Evolutionary conservation across 2,329 filamentous ascomycete genomes (phyloP), one percentile per base, ranked within the genome.

Genomic region (Septoria petroselini): DNA sequence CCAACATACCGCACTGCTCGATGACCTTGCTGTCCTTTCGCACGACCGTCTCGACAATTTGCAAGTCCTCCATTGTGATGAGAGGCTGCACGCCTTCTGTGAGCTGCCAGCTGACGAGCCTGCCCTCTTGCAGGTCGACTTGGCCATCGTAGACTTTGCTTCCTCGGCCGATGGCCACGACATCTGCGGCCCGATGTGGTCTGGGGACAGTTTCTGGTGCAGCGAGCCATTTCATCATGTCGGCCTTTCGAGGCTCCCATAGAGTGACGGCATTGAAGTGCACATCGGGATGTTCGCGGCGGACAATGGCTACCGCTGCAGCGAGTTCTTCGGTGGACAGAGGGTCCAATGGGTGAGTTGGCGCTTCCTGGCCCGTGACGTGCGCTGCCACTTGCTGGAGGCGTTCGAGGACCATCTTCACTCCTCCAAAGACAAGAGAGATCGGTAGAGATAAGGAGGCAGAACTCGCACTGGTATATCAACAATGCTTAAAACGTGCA

Each of bases 31-130:
- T 81, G 65, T 95, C 88, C 61, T 82, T 83, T 58, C 90, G 81
- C 52, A 83, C 81, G 38, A 91, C 72, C 49, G 79, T 76, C 70
- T 96, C 91, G 1, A 95, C 90, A 48, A 82, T 77, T 61, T 89
- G 81, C 29, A 95, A 76, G 67, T 95, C 91, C 65, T 95, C 90
- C 81, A 94, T 89, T 0, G 88, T 95, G 65, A 95, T 94, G 68
- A 95, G 79, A 21, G 90, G 91, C 69, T 95, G 90, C 11, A 89
- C 82, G 18, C 85, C 86, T 3, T 86, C 81, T 1, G 88, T 78
- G 53, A 82, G 73, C 65, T 86, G 81, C 89, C 90, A 96, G 57
- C 80, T 77, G 7, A 83, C 68, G 45, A 95, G 81, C 64, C 80
- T 84, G 46, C 74, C 76, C 38, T 81, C 74, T 15, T 78, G 74